Evolutionary conservation across 108 stramenopile genomes (phyloP), one percentile per base, ranked within the genome.

Genomic region (Chaetoceros muelleri): DNA sequence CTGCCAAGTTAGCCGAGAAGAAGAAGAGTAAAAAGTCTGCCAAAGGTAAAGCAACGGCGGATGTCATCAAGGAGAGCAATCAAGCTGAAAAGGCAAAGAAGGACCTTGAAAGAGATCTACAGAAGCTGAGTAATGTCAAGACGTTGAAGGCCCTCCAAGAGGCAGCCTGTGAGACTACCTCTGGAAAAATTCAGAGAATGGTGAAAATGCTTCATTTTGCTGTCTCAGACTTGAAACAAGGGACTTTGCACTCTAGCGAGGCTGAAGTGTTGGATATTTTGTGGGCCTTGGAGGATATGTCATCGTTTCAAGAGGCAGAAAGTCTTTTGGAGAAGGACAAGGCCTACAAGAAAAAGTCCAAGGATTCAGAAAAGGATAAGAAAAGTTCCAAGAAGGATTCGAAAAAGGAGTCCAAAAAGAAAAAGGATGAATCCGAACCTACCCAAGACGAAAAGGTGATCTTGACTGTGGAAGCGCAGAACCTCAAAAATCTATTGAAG

Each of bases 121-220:
- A 85, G 79, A 92, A 94, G 58, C 76, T 96, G 44, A 90, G 90
- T 48, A 95, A 93, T 63, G 80, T 95, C 44, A 64, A 74, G 29
- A 94, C 85, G 21, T 70, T 94, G 27, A 83, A 87, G 69, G 72
- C 78, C 46, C 80, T 96, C 24, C 92, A 93, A 67, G 86, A 85
- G 48, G 89, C 94, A 19, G 72, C 71, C 53, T 89, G 91, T 57
- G 89, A 89, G 53, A 95, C 96, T 58, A 73, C 75, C 22, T 60
- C 81, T 28, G 96, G 96, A 58, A 88, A 90, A 67, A 93, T 97
- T 53, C 83, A 89, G 52, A 93, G 94, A 69, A 93, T 98, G 91
- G 69, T 98, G 70, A 95, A 96, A 75, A 94, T 95, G 88, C 87
- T 95, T 27, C 81, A 92, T 55, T 59, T 88, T 25, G 82, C 86